phyloP scores from a whole-genome alignment of 139 green algal genomes.

The Chlamydomonas schloesseri region DNA sequence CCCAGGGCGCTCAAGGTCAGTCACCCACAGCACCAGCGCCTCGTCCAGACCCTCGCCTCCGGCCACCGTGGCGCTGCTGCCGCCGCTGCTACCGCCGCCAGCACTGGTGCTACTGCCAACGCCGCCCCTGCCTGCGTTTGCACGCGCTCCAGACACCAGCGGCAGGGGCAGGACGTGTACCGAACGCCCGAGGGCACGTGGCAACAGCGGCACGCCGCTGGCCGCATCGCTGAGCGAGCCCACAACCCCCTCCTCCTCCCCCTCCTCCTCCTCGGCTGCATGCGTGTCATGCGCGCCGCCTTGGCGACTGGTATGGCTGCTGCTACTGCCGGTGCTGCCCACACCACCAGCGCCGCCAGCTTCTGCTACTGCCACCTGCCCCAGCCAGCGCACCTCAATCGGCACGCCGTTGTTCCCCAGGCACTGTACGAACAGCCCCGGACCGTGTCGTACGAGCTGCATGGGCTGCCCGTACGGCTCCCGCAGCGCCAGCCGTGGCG shows the following conservation, averaged over 20 bases:
- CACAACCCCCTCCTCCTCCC: too few relatives aligned
- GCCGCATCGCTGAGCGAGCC: too few relatives aligned
- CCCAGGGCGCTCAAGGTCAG: background rate
- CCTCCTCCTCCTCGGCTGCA: too few relatives aligned
- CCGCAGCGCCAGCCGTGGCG: background rate
- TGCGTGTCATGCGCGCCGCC: too few relatives aligned
- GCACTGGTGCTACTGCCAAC: background rate
- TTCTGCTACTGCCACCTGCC: background rate
- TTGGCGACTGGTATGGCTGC: too few relatives aligned
- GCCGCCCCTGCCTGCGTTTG: background rate
- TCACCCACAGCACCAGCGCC: slow-evolving; percentile 19
- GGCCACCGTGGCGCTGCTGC: too few relatives aligned
- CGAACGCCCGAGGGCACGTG: background rate
- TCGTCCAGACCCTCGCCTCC: background rate
- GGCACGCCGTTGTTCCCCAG: slow-evolving; percentile 25
- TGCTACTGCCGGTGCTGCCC: too few relatives aligned
- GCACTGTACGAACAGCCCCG: background rate
- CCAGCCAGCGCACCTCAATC: slow-evolving; percentile 21
- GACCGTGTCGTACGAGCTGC: background rate
- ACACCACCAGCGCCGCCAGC: too few relatives aligned
- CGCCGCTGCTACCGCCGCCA: background rate
- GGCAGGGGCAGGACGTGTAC: background rate
- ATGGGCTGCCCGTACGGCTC: slow-evolving; percentile 20
- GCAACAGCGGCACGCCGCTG: slow-evolving; percentile 5
- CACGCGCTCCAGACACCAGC: background rate